phyloP scores from a whole-genome alignment of 768 basidiomycete species.

The Dendrothele bispora region DNA sequence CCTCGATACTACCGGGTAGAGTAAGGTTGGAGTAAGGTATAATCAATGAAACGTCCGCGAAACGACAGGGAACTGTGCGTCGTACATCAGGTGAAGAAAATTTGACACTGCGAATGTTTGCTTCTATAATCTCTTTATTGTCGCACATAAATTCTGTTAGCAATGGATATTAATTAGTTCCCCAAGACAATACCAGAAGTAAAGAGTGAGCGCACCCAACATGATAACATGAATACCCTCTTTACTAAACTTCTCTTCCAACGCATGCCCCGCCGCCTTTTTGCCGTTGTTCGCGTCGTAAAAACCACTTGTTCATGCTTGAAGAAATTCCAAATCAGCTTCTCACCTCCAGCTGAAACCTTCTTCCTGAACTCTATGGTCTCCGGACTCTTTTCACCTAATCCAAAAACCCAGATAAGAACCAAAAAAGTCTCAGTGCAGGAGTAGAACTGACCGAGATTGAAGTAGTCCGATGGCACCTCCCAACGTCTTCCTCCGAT shows the following conservation, averaged over 20 bases:
- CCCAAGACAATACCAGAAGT: no score
- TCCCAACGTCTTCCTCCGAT: slow-evolving; percentile 88
- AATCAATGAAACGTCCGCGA: no score
- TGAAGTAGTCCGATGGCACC: slow-evolving; percentile 93
- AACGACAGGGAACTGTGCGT: slow-evolving; percentile 17
- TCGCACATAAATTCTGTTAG: slow-evolving; percentile 86
- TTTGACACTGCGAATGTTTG: slow-evolving; percentile 94
- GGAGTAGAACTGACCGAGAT: slow-evolving; percentile 67
- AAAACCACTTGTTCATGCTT: slow-evolving; percentile 85
- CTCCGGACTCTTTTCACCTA: slow-evolving; percentile 77
- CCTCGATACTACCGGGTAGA: slow-evolving; percentile 81
- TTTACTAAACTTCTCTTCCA: slow-evolving; percentile 85
- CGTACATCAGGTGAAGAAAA: slow-evolving; percentile 95
- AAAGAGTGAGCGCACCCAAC: slow-evolving; percentile 57
- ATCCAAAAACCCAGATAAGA: background rate
- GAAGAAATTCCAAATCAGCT: slow-evolving; percentile 88
- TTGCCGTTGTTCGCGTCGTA: slow-evolving; percentile 98
- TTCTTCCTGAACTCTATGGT: slow-evolving; percentile 75
- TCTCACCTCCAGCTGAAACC: slow-evolving; percentile 80
- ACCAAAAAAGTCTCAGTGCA: background rate
- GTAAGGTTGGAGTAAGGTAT: background rate
- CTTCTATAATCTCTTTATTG: slow-evolving; percentile 88
- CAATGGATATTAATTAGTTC: slow-evolving; percentile 3
- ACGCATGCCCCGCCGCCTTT: slow-evolving; percentile 56
- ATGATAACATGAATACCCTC: slow-evolving; percentile 89